These are phyloP conservation scores for Letharia columbiana DNA, from an alignment of 495 filamentous ascomycete species.

Conservation along the genomic window DNA sequence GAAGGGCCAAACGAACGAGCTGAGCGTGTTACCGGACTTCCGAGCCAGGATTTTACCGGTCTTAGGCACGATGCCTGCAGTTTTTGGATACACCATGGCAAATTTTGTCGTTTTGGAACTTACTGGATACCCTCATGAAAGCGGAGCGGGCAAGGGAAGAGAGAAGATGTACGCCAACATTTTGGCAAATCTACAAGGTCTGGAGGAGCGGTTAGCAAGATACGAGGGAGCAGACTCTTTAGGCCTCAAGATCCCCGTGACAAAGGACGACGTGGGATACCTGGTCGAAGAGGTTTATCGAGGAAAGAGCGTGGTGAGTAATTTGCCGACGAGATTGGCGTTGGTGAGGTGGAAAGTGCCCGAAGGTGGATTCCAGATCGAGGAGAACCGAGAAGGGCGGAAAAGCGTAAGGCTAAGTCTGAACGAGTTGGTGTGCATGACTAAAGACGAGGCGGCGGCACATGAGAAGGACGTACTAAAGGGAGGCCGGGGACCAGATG, in stretches of 20 bases:
- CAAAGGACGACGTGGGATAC: constrained; percentile 70
- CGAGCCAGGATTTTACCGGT: constrained; percentile 89
- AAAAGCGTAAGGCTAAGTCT: constrained; percentile 55
- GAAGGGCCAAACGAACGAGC: constrained; percentile 79
- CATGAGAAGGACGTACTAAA: constrained; percentile 78
- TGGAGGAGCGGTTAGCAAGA: constrained; percentile 63
- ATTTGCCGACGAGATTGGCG: constrained; percentile 64
- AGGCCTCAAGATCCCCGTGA: constrained; percentile 71
- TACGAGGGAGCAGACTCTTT: constrained; percentile 46
- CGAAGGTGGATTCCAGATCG: constrained; percentile 40
- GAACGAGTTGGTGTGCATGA: constrained; percentile 84
- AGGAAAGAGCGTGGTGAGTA: constrained; percentile 75
- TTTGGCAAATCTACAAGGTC: constrained; percentile 58
- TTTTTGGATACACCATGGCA: constrained; percentile 84
- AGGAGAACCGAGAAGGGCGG: constrained; percentile 52
- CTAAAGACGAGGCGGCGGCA: constrained; percentile 78
- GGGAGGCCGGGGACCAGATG: constrained; percentile 55
- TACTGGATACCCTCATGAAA: constrained; percentile 81
- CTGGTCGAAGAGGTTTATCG: constrained; percentile 82
- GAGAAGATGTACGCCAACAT: constrained; percentile 88
- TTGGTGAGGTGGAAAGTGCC: constrained; percentile 68
- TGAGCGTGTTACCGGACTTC: constrained; percentile 86
- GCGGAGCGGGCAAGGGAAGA: constrained; percentile 64
- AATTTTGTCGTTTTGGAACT: constrained; percentile 86
- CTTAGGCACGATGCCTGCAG: constrained; percentile 90